These are phyloP conservation scores for Trichoderma semiorbis DNA, from an alignment of 2,329 filamentous ascomycete genomes.

Conservation along the genomic window DNA sequence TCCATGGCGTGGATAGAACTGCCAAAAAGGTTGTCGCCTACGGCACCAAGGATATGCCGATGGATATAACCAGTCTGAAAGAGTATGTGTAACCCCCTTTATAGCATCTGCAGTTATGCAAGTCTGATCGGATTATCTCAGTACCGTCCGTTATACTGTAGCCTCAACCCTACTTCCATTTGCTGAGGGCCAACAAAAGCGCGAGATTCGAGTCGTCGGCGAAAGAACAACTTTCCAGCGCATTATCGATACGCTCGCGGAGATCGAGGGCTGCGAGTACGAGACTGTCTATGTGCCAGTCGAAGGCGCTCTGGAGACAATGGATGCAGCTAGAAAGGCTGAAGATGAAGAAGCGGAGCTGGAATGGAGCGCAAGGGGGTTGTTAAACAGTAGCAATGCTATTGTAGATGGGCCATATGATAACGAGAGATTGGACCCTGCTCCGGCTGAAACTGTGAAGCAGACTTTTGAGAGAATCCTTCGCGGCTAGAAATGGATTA, in stretches of 20 bases:
- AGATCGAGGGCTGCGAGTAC: not conserved
- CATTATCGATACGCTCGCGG: not conserved
- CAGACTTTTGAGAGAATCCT: not conserved
- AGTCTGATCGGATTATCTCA: not conserved
- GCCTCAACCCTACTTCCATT: not conserved
- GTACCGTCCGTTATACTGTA: not conserved
- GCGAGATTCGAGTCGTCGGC: not conserved
- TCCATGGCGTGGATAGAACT: not conserved
- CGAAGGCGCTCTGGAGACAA: not conserved
- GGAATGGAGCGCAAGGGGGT: not conserved
- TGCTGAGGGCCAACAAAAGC: not conserved
- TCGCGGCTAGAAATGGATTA: not conserved
- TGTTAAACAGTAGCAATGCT: not conserved
- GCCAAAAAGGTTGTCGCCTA: not conserved
- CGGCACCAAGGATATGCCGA: not conserved
- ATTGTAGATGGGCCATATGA: not conserved
- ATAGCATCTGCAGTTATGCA: not conserved
- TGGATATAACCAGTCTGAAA: not conserved
- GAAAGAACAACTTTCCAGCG: not conserved
- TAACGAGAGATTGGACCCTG: not conserved
- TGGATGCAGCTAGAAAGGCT: not conserved
- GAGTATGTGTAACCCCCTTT: not conserved
- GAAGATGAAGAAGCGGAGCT: not conserved
- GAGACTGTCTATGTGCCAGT: not conserved
- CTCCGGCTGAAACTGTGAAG: not conserved